These are phyloP conservation scores for Emergomyces africanus DNA, from an alignment of 2,329 filamentous ascomycete genomes.

Conservation along the genomic window DNA sequence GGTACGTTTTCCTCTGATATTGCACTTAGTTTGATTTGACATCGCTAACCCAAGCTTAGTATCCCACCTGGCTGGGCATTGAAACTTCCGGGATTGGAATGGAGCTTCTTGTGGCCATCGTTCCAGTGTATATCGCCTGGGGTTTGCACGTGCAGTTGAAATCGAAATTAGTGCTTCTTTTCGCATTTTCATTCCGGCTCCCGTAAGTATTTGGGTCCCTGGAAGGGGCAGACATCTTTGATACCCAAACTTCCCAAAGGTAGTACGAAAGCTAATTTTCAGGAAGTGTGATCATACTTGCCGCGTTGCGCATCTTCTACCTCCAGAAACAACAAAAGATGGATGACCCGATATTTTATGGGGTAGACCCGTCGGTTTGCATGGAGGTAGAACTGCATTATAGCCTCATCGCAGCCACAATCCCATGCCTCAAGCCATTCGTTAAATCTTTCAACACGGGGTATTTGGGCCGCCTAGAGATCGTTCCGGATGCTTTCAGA, in stretches of 20 bases:
- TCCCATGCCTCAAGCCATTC: constrained; percentile 11
- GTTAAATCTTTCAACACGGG: constrained; percentile 12
- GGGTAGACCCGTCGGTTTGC: constrained; percentile 7
- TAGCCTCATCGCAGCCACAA: constrained; percentile 10
- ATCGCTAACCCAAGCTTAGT: constrained; percentile 3
- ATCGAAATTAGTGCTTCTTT: constrained; percentile 9
- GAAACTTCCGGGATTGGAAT: constrained; percentile 9
- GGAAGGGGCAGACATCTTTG: neutral
- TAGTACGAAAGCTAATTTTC: neutral
- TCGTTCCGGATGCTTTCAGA: neutral
- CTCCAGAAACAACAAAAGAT: constrained; percentile 3
- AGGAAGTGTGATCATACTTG: constrained; percentile 7
- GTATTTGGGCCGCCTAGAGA: constrained; percentile 5
- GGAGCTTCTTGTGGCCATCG: constrained; percentile 7
- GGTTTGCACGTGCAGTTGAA: constrained; percentile 8
- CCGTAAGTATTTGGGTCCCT: constrained; percentile 7
- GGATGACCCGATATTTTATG: constrained; percentile 9
- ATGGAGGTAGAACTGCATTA: constrained; percentile 10
- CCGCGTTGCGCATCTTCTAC: constrained; percentile 7
- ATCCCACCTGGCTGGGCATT: constrained; percentile 9
- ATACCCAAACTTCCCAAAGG: neutral
- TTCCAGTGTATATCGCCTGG: constrained; percentile 10
- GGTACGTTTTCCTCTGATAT: constrained; percentile 1
- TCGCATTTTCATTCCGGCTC: constrained; percentile 11
- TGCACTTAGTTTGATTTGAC: neutral